Base-by-base conservation (phyloP, 495 filamentous ascomycete species). In the Recurvomyces mirabilis region DNA sequence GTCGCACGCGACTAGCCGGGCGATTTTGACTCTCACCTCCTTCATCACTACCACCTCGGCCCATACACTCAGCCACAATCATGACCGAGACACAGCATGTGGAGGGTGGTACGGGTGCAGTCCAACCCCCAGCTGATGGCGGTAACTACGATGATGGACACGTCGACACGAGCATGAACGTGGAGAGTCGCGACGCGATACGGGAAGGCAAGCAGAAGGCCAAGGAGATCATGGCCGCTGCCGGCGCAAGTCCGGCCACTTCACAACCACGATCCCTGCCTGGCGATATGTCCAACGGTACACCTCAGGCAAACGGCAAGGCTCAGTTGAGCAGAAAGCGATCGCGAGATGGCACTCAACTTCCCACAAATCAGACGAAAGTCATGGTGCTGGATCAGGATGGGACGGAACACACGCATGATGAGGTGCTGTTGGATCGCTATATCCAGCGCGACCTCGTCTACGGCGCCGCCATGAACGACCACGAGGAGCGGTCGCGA, bases 361-460 rank as follows among this genome's bases (percentile, higher is more conserved):
- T 60, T 46, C 39, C 56, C 46, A 15, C 55, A 45, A 46, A 17
- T 29, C 42, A 25, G 36, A 11, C 32, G 17, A 12, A 23, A 13
- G 18, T 26, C 1, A 12, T n/a, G n/a, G 29, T 42, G 5, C 10
- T 2, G 21, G 21, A 34, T 22, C 22, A 64, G 57, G 17, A 50
- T 41, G 7, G 55, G 56, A 0, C 32, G 64, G 15, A 67, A 58
- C 14, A 64, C 59, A 17, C 20, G 7, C 41, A 52, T 15, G 28
- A 40, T 25, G 47, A 44, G 10, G 36, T 60, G 20, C 55, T 82
- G 40, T 68, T 93, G 40, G 74, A 87, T 29, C 75, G 85, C 52
- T 89, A 82, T 65, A 74, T 84, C 48, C 76, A 76, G 51, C 82
- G 83, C 56, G 87, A 94, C 55, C 70, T 78, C 37, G 57, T 81